Conservation (phyloP, 805 yeast genomes). For the Cyberlindnera maclurae region DNA sequence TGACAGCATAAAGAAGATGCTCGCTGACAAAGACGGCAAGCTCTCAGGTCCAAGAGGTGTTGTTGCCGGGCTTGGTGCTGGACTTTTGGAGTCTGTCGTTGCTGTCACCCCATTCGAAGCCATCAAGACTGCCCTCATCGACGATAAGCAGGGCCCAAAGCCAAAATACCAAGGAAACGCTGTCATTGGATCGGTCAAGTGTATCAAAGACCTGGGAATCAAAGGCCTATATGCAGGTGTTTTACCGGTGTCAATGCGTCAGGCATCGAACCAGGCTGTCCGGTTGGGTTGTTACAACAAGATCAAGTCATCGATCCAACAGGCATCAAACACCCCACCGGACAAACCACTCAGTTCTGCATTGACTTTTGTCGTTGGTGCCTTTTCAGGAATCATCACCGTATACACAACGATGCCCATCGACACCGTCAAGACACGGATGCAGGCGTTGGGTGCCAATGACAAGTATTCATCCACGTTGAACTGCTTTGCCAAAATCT, state of each 20-base stretch:
- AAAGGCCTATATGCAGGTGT: slow-evolving; percentile 84
- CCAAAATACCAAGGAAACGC: slow-evolving; percentile 66
- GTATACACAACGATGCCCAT: slow-evolving; percentile 94
- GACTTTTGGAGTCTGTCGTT: slow-evolving; percentile 79
- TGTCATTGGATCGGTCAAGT: slow-evolving; percentile 47
- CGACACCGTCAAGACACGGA: slow-evolving; percentile 92
- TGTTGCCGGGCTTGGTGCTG: slow-evolving; percentile 96
- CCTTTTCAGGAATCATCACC: slow-evolving; percentile 82
- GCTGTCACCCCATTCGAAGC: slow-evolving; percentile 98
- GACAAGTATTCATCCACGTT: slow-evolving; percentile 65
- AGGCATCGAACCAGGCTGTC: slow-evolving; percentile 93
- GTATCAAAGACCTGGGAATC: slow-evolving; percentile 73
- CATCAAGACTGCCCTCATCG: slow-evolving; percentile 90
- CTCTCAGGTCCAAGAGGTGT: slow-evolving; percentile 88
- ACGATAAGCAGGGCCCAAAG: slow-evolving; percentile 70
- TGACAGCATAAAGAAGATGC: slow-evolving; percentile 71
- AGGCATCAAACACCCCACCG: slow-evolving; percentile 57
- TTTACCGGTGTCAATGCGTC: slow-evolving; percentile 89
- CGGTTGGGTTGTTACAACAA: slow-evolving; percentile 89
- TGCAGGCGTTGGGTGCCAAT: slow-evolving; percentile 86
- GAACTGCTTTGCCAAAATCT: slow-evolving; percentile 75
- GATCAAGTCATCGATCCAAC: slow-evolving; percentile 73
- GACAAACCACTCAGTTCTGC: slow-evolving; percentile 68
- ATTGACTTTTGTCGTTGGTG: slow-evolving; percentile 83
- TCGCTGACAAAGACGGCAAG: slow-evolving; percentile 81